A percentile compares a stretch with the other conserved stretches of the same genome.
phyloP scores from a whole-genome alignment of 306 rosid species.

The Oemleria cerasiformis region DNA sequence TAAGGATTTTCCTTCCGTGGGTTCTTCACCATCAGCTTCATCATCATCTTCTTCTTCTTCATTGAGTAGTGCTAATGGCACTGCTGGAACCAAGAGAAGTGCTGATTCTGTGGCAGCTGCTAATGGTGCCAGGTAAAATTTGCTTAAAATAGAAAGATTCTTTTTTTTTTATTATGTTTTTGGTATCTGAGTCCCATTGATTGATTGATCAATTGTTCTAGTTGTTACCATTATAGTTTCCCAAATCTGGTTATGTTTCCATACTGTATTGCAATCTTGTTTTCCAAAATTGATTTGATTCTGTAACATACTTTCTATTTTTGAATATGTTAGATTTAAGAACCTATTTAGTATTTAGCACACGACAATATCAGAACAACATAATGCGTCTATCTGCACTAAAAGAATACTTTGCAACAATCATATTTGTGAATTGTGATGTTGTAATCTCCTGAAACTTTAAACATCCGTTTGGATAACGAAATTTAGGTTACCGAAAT shows the following conservation, averaged over 20 bases:
- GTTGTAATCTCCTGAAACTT: no score
- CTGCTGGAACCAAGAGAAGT: slow-evolving; percentile 66
- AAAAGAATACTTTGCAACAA: background rate
- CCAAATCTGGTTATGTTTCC: background rate
- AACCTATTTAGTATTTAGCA: background rate
- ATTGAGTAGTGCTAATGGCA: slow-evolving; percentile 42
- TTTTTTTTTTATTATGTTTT: background rate
- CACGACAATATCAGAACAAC: background rate
- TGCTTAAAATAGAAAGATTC: background rate
- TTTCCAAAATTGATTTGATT: background rate
- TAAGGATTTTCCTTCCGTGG: slow-evolving; percentile 53
- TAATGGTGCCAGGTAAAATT: slow-evolving; percentile 52
- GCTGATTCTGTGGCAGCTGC: slow-evolving; percentile 64
- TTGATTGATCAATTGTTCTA: background rate
- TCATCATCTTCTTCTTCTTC: slow-evolving; percentile 37
- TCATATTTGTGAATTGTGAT: background rate
- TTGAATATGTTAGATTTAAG: background rate
- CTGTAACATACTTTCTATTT: background rate
- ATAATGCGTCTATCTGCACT: background rate
- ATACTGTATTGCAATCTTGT: background rate
- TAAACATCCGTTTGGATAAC: no score
- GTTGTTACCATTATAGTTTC: background rate
- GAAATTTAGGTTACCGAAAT: no score
- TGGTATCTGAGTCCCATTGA: background rate
- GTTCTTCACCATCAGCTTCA: slow-evolving; percentile 36